Base-by-base conservation (phyloP, 805 yeast species). In the Starmerella vitae region DNA sequence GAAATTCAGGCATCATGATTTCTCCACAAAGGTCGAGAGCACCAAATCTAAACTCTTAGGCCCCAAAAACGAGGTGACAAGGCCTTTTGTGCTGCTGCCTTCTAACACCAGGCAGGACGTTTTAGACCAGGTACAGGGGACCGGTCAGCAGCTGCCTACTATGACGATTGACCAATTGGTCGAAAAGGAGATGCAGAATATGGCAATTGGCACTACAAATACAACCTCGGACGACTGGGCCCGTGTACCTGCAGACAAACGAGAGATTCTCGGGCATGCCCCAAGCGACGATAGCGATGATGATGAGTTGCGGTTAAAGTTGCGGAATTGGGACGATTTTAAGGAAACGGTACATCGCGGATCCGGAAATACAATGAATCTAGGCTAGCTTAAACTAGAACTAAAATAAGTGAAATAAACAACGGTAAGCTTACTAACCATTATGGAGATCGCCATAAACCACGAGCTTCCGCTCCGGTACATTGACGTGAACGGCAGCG, bases 281-380 rank as follows among this genome's bases (percentile, higher is more conserved):
- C n/a, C n/a, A n/a, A n/a, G 78, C 41, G 84, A 79, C 45, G 72
- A 78, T 45, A 63, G 66, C 20, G 76, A 69, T 18, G 68, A 63
- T n/a, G 83, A 79, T 48, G 52, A 52, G 24, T 78, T 75, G 47
- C 85, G 94, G 4, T 71, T 78, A 50, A 75, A 80, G 53, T 74
- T 78, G 40, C 68, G 98, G 41, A 70, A 72, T 30, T 91, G 97
- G 97, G 98, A 91, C 60, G 93, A 81, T 44, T 91, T 88, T 66
- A 75, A 76, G 33, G 98, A 91, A 46, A 72, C 73, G 3, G 75
- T 84, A 55, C 79, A 85, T 0, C 75, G 72, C 52, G 98, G 98
- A 6, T 76, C 86, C 41, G 98, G 98, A 9, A 88, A 88, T 55
- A 84, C 86, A 34, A 73, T 70, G 57, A 73, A 78, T 50, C 60